These are phyloP conservation scores for Margaritispora aquatica DNA, from an alignment of 495 filamentous ascomycete species.

Conservation along the genomic window DNA sequence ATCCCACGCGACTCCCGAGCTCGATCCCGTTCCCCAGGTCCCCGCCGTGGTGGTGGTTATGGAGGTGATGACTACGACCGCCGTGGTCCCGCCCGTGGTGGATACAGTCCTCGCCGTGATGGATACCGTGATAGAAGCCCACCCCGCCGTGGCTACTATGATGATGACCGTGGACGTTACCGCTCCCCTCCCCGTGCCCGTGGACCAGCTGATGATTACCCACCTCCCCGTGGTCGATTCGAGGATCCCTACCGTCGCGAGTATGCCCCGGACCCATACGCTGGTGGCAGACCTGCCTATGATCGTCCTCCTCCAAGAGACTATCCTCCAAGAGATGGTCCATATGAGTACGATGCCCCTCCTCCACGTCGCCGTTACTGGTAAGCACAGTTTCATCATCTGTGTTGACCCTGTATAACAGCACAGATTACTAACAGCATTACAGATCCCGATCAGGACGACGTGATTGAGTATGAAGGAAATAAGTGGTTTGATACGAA, in stretches of 20 bases:
- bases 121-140: conserved; percentile 85
- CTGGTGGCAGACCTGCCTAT: conserved; percentile 47
- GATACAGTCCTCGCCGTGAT: conserved; percentile 65
- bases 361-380: conserved; percentile 19
- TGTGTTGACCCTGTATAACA: not conserved
- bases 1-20: conserved; percentile 51
- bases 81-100: conserved; percentile 70
- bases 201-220: conserved; percentile 66
- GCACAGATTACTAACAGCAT: not conserved
- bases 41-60: conserved; percentile 61
- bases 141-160: conserved; percentile 77
- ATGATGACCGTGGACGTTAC: conserved; percentile 56
- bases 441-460: not conserved
- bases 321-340: conserved; percentile 46
- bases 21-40: conserved; percentile 70
- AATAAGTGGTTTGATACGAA: not conserved
- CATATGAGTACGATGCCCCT: conserved; percentile 40
- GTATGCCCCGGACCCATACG: conserved; percentile 56
- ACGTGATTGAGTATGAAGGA: not conserved
- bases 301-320: conserved; percentile 52
- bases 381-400: conserved; percentile 11
- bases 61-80: conserved; percentile 73
- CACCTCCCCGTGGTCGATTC: conserved; percentile 51
- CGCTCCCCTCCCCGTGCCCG: conserved; percentile 65
- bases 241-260: conserved; percentile 59